Conservation (phyloP, 257 asterid genomes). For the Nicotiana obtusifolia region DNA sequence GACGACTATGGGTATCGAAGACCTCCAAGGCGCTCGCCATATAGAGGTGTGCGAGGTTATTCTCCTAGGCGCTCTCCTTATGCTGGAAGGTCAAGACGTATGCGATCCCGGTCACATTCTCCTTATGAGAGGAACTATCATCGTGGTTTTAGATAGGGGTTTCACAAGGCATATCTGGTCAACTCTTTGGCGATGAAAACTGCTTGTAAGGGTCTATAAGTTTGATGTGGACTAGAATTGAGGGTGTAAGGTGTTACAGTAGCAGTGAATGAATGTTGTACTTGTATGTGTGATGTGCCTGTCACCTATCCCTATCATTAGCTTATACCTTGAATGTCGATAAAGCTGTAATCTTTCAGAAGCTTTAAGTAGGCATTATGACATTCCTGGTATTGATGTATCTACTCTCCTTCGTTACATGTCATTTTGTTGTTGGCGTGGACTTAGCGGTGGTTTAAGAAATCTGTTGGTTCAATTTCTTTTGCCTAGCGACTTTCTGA, state of each 20-base stretch:
- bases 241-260: background rate
- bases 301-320: background rate
- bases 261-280: background rate
- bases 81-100: constrained; percentile 78
- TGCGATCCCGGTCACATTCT: constrained; percentile 70
- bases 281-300: background rate
- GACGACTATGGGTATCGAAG: constrained; percentile 80
- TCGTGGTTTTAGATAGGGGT: constrained; percentile 59
- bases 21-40: constrained; percentile 63
- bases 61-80: constrained; percentile 55
- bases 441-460: background rate
- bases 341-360: background rate
- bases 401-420: background rate
- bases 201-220: background rate
- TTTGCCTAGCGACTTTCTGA: background rate
- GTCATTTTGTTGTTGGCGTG: background rate
- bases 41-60: constrained; percentile 36
- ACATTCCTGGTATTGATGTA: background rate
- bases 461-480: background rate
- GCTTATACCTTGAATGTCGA: background rate
- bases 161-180: background rate
- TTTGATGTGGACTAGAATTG: background rate
- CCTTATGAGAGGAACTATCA: constrained; percentile 58
- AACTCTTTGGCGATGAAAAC: background rate
- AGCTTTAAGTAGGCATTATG: background rate